Base-by-base conservation (phyloP, 352 stramenopile genomes). In the Phytophthora hybrid region DNA sequence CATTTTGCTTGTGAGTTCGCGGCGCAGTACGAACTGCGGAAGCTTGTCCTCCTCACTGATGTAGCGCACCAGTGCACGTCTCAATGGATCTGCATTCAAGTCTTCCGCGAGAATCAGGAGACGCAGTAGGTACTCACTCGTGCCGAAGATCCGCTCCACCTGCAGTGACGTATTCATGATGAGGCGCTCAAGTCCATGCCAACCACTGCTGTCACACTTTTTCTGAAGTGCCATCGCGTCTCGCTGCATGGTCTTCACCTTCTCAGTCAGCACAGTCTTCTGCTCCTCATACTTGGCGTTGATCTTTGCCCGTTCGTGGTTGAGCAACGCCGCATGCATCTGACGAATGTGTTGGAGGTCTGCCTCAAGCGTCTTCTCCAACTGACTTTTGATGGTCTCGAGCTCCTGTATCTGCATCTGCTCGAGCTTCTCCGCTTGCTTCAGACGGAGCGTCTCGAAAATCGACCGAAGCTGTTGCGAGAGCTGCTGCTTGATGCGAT, bases 71-170 rank as follows among this genome's bases (percentile, higher is more conserved):
- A 93, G 44, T 5, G 84, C 86, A 5, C 84, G 76, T 3, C 85
- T 78, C 16, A 95, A 73, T 0, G 76, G 67, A n/a, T 87, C 80
- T 6, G 81, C 84, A 18, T 93, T 84, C 1, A 95, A 58, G 52
- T 95, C 88, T 64, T 95, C 85, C 0, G 88, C 83, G 1, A 95
- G 74, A 62, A 95, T 91, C 18, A 95, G 73, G 3, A 95, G 64
- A 0, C 85, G 88, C 19, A 94, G 69, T 1, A 94, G 65, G 41
- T 86, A 92, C n/a, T 93, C 86, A 57, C 85, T 92, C 0, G 85
- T 74, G 13, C 88, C 88, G 60, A 94, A 94, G 21, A 93, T 85
- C 1, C 76, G 61, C 63, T 94, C 85, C 6, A 94, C 82, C 34
- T 92, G 82, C 23, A 93, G 63, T 0, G 78, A 75, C 0, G 77